Evolutionary conservation across 257 asterid species (phyloP).

Genomic region (Anisodus tanguticus): DNA sequence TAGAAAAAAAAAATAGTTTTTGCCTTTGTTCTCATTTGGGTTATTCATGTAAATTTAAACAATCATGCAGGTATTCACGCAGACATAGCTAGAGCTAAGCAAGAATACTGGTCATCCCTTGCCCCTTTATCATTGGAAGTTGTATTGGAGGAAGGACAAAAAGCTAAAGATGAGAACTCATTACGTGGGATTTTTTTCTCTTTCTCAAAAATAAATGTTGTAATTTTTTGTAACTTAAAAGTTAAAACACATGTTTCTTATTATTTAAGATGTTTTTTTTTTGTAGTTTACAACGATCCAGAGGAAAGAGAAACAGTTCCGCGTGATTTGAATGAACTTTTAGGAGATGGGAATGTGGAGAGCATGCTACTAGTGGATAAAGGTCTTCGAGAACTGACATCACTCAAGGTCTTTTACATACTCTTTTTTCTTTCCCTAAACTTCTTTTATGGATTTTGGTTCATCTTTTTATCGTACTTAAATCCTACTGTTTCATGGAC

Average conservation of each 20-base stretch:
- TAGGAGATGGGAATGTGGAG: slow-evolving; percentile 66
- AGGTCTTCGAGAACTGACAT: slow-evolving; percentile 77
- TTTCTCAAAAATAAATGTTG: not conserved
- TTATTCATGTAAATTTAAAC: not conserved
- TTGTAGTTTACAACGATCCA: slow-evolving; percentile 58
- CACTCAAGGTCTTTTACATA: slow-evolving; percentile 64
- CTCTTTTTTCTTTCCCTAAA: not conserved
- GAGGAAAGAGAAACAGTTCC: slow-evolving; percentile 67
- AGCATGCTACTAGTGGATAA: slow-evolving; percentile 92
- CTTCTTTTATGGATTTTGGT: not conserved
- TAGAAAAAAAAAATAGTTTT: not conserved
- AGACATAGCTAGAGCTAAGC: slow-evolving; percentile 75
- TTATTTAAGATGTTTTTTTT: too few species aligned
- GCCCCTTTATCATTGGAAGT: slow-evolving; percentile 73
- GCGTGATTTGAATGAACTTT: slow-evolving; percentile 42
- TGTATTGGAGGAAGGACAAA: slow-evolving; percentile 76
- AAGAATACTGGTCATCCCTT: slow-evolving; percentile 76
- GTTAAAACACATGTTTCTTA: too few species aligned
- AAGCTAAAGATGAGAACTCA: slow-evolving; percentile 57
- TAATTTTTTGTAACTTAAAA: not conserved
- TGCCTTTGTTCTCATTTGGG: not conserved
- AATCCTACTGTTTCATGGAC: not conserved
- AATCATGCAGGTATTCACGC: slow-evolving; percentile 69
- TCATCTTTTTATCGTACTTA: too few species aligned
- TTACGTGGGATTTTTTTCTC: slow-evolving; percentile 45